Evolutionary conservation across 2,329 filamentous ascomycete genomes (phyloP), one percentile per base, ranked within the genome.

Genomic region (Reticulascus tulasneorum): DNA sequence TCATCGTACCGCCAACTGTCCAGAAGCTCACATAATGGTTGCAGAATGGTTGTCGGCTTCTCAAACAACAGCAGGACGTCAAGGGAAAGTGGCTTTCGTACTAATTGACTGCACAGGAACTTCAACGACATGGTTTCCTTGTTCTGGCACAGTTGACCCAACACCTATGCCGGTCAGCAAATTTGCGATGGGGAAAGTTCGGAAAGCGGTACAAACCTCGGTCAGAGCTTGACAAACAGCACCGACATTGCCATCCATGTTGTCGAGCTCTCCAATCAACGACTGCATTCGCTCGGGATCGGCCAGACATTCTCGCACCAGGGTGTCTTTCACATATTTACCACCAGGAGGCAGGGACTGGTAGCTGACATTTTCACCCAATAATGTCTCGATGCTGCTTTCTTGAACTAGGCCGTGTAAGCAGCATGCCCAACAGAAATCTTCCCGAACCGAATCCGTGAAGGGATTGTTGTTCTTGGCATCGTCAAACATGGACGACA

Each of bases 341-440:
- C 84, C 82, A 17, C 82, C 76, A 17, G 81, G 77, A 2, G 88
- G 86, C 31, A 90, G 67, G 23, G 81, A 84, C 46, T 87, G 82
- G 66, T 93, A 84, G 1, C 87, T 86, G 17, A 88, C 83, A n/a
- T n/a, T n/a, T 50, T 95, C 89, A 5, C 88, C 89, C 3, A 96
- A 66, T 9, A 98, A 74, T 5, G 77, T 76, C 53, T 91, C 82
- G 12, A 95, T 86, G 32, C 83, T 85, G 22, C 79, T 73, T 46
- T 89, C 81, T 1, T 82, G 77, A 17, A 97, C 81, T n/a, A 98
- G 68, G 1, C 82, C 80, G 57, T 97, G 90, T 24, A 96, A 71
- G 36, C 86, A 87, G 55, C 93, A 98, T 1, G 91, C 82, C 46
- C 94, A 93, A 25, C 94, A 77, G 47, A 97, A 97, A 43, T 96